Evolutionary conservation across 2,329 filamentous ascomycete genomes (phyloP), one percentile per base, ranked within the genome.

Genomic region (Colletotrichum coccodes): DNA sequence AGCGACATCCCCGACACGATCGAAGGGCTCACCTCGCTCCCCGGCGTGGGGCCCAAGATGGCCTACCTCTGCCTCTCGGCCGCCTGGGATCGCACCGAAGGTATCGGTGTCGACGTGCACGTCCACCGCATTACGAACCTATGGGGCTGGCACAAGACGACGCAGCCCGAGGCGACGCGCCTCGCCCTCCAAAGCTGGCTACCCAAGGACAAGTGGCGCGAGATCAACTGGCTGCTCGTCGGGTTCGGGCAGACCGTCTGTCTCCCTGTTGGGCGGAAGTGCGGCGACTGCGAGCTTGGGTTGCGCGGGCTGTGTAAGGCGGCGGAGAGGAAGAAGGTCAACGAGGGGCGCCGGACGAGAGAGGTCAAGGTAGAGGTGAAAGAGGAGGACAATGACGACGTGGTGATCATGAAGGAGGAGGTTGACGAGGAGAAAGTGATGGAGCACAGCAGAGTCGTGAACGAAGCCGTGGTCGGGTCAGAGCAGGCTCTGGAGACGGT

Each of bases 41-140:
- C 94, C 0, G 95, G 95, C 6, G 95, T 98, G 1, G 95, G 95
- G 0, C 95, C 95, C 34, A 98, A 98, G 82, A 98, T 98, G 95
- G 94, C 92, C 14, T 95, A 96, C 78, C 87, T 98, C 26, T 95
- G 92, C 77, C 89, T 97, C 83, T 92, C 91, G 53, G 92, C 92
- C 0, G 93, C 75, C 86, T 90, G 88, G 88, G 79, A 82, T 73
- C 82, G 84, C 38, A 88, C 87, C 61, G 85, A 89, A 75, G 95
- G 95, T 8, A 97, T 98, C 72, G 95, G 95, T 30, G 95, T 98
- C 56, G 95, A 98, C 78, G 94, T 97, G 6, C 95, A 98, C 80
- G 95, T 98, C 4, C 95, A 97, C 81, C 92, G 95, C 63, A 97
- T 98, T 80, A 95, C 94, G 59, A 97, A 97, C 81, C 84, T 97